Evolutionary conservation across 2,329 filamentous ascomycete genomes (phyloP), one percentile per base, ranked within the genome.

Genomic region (Cercospora janseana): DNA sequence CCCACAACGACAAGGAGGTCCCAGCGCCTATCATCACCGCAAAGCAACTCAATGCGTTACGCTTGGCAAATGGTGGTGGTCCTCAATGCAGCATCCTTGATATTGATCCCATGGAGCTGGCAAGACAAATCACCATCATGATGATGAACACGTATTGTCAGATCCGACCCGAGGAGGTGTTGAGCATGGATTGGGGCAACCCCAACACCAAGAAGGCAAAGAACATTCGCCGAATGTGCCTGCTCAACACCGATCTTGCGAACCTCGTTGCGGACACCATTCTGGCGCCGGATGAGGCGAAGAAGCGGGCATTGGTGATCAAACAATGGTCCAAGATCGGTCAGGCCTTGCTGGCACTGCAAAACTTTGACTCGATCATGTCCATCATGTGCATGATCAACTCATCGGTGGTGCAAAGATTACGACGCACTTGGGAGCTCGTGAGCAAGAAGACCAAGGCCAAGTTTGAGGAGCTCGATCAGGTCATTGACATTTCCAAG

Each of bases 321-420:
- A 97, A 98, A 74, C 91, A 97, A 62, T 98, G 93, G 93, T 88
- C 96, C 67, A 98, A 97, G 76, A 84, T 97, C 60, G 89, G 88
- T 1, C 80, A 86, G 61, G 88, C 87, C 62, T 95, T 89, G 59
- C 75, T 94, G 4, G 88, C 93, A 63, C 79, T 97, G 20, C 86
- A 93, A 73, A 98, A 98, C 72, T 98, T 96, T 62, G 92, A 98
- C 65, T 88, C 89, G 0, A 74, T 98, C 8, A 96, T 97, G 90
- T 90, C 93, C 6, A 95, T 98, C 61, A 89, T 95, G 63, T 96
- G 91, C 75, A 91, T 88, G 7, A 73, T 98, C 41, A 95, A 95
- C 70, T 91, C 87, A 50, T 95, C 91, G 12, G 92, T 90, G 62
- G 92, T 98, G 60, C 83, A 83, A 47, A 87, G 93, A 15, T 76